phyloP scores from a whole-genome alignment of 2,329 filamentous ascomycete species.

The Seiridium unicorne region DNA sequence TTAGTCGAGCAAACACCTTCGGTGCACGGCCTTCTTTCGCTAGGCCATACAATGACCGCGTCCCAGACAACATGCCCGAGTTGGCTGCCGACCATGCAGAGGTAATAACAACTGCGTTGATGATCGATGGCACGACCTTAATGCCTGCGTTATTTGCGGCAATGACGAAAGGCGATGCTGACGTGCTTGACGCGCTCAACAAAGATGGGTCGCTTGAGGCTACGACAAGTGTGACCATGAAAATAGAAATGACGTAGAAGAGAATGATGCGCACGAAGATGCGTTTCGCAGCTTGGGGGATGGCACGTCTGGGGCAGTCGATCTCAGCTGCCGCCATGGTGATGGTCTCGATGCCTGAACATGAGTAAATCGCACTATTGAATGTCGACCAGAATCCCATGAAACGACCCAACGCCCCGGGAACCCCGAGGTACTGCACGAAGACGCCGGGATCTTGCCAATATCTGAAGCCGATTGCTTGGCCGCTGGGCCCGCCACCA shows the following conservation, averaged over 20 bases:
- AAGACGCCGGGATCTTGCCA: constrained; percentile 50
- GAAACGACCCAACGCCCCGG: constrained; percentile 31
- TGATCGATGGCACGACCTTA: constrained; percentile 30
- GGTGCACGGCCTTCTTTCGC: constrained; percentile 49
- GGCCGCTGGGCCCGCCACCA: constrained; percentile 47
- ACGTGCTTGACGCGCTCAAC: constrained; percentile 31
- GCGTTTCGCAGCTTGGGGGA: constrained; percentile 28
- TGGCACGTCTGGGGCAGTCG: constrained; percentile 33
- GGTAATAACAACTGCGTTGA: constrained; percentile 37
- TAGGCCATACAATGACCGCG: constrained; percentile 45
- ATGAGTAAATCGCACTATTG: constrained; percentile 26
- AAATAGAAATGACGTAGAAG: constrained; percentile 13
- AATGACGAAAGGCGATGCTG: constrained; percentile 51
- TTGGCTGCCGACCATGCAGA: constrained; percentile 41
- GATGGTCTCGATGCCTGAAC: constrained; percentile 32
- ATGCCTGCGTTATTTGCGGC: constrained; percentile 45
- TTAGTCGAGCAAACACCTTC: constrained; percentile 41
- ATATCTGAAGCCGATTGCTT: constrained; percentile 49
- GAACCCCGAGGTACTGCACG: constrained; percentile 34
- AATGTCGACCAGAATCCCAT: constrained; percentile 35
- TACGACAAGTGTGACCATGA: constrained; percentile 11
- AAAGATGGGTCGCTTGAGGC: constrained; percentile 1
- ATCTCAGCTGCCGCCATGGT: constrained; percentile 36
- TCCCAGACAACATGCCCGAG: constrained; percentile 44
- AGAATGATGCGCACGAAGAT: constrained; percentile 10